Percentiles rank a stretch among this genome's conserved stretches.
Conservation (phyloP, 2,329 filamentous ascomycete species). For the Phialophora expanda region DNA sequence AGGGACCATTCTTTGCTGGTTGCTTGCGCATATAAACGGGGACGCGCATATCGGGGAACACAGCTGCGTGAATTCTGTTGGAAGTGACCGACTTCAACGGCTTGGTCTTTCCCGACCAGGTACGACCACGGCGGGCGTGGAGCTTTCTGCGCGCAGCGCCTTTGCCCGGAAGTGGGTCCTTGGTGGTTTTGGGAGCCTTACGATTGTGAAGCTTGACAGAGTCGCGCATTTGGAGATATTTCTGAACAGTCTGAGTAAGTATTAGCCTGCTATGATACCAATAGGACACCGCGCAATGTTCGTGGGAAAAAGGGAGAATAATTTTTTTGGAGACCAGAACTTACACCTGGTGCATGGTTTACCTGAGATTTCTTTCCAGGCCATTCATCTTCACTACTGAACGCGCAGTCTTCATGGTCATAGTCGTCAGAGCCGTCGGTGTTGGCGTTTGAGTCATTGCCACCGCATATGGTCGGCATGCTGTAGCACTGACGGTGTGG, state of each 20-base stretch:
- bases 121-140: not conserved
- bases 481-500: not conserved
- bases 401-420: not conserved
- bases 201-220: not conserved
- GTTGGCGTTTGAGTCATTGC: not conserved
- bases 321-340: not conserved
- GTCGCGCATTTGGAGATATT: not conserved
- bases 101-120: not conserved
- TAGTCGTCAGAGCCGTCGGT: not conserved
- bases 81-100: not conserved
- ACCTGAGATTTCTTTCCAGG: not conserved
- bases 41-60: conserved; percentile 30
- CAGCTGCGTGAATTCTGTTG: conserved; percentile 15
- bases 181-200: not conserved
- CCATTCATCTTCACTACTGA: not conserved
- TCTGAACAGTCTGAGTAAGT: not conserved
- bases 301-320: not conserved
- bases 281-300: not conserved
- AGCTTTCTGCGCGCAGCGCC: not conserved
- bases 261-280: not conserved
- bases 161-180: not conserved
- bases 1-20: not conserved
- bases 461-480: not conserved
- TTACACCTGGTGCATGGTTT: not conserved
- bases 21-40: conserved; percentile 20